These are phyloP conservation scores for Neonectria coccinea DNA, from an alignment of 2,329 filamentous ascomycete genomes.

Conservation along the genomic window DNA sequence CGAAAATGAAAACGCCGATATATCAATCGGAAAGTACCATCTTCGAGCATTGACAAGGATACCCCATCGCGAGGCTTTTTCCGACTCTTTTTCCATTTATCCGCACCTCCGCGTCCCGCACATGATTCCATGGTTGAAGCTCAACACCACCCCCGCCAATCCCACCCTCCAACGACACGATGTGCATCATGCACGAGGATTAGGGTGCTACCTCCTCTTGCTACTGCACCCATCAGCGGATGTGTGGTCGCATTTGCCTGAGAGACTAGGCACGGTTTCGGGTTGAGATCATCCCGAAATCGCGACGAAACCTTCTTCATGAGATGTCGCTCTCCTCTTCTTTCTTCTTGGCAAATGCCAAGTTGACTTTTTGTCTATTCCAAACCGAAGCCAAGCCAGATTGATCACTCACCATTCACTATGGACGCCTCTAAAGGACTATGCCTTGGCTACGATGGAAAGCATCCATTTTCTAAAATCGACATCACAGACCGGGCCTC, in stretches of 20 bases:
- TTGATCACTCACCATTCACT: constrained; percentile 1
- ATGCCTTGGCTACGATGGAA: constrained; percentile 62
- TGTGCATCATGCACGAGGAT: background rate
- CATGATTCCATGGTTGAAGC: background rate
- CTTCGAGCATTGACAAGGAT: background rate
- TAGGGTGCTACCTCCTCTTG: background rate
- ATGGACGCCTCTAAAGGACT: constrained; percentile 41
- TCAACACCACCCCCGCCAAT: background rate
- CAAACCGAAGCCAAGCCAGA: background rate
- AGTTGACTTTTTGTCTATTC: background rate
- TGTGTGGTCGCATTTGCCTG: constrained; percentile 5
- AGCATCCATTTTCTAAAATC: constrained; percentile 68
- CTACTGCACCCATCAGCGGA: constrained; percentile 28
- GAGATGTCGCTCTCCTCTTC: constrained; percentile 17
- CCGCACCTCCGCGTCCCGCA: background rate
- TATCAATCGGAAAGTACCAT: background rate
- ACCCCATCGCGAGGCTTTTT: background rate
- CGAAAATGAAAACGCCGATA: background rate
- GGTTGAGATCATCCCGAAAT: constrained; percentile 24
- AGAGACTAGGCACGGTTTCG: constrained; percentile 26
- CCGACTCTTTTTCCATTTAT: constrained; percentile 1
- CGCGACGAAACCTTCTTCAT: constrained; percentile 14
- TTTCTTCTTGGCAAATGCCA: constrained; percentile 1
- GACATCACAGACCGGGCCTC: constrained; percentile 63
- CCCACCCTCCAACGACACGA: constrained; percentile 1